Evolutionary conservation across 2,329 filamentous ascomycete species (phyloP).

Genomic region (Trematosphaeria pertusa): DNA sequence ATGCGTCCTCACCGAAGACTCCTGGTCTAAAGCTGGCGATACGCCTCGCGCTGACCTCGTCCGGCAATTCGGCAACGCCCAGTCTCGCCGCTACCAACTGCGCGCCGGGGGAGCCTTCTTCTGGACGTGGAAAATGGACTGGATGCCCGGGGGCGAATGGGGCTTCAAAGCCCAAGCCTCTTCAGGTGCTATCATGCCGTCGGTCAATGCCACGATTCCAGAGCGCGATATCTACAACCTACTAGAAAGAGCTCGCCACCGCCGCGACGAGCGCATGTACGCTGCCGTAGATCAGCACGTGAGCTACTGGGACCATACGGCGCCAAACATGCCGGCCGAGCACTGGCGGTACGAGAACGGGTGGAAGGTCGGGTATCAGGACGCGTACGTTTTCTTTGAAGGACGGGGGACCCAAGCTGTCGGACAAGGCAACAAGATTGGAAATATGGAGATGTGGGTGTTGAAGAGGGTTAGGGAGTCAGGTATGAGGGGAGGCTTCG

Average conservation of each 20-base stretch:
- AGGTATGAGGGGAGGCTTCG: conserved; percentile 54
- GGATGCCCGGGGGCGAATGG: conserved; percentile 69
- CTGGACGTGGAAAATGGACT: conserved; percentile 68
- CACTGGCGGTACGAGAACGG: conserved; percentile 63
- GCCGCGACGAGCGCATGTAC: conserved; percentile 44
- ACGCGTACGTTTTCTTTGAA: conserved; percentile 60
- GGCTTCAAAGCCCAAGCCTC: conserved; percentile 61
- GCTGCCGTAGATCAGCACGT: conserved; percentile 53
- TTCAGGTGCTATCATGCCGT: conserved; percentile 44
- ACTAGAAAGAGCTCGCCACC: conserved; percentile 49
- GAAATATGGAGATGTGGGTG: conserved; percentile 65
- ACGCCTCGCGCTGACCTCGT: conserved; percentile 49
- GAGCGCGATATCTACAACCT: conserved; percentile 44
- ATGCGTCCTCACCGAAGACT: conserved; percentile 61
- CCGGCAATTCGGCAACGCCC: conserved; percentile 56
- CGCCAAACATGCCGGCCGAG: conserved; percentile 56
- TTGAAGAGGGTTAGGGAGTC: conserved; percentile 62
- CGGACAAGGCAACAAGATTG: conserved; percentile 60
- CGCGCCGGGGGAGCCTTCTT: conserved; percentile 62
- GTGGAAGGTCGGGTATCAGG: conserved; percentile 63
- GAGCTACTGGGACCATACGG: conserved; percentile 57
- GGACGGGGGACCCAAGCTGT: conserved; percentile 45
- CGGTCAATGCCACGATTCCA: conserved; percentile 33
- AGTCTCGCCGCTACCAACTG: conserved; percentile 58
- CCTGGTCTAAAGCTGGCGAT: conserved; percentile 51